These are phyloP conservation scores for Russula virescens DNA, from an alignment of 768 basidiomycete genomes.

Conservation along the genomic window DNA sequence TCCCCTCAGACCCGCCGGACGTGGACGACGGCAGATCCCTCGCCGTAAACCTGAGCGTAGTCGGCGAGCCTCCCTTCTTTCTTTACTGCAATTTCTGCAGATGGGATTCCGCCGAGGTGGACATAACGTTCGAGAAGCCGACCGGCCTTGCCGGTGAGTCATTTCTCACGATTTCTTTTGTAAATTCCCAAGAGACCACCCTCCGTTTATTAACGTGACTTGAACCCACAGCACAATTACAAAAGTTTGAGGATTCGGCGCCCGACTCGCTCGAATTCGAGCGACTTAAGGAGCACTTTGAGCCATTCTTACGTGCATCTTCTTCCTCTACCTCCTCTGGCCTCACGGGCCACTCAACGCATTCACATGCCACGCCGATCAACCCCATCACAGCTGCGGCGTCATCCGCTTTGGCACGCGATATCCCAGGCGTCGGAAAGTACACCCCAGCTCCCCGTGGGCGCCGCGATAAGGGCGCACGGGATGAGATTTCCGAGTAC, in stretches of 20 bases:
- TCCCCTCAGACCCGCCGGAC: constrained; percentile 80
- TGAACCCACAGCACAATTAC: constrained; percentile 72
- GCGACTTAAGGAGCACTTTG: constrained; percentile 93
- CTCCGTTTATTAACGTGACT: background rate
- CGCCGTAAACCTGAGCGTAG: constrained; percentile 46
- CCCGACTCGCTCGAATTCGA: constrained; percentile 89
- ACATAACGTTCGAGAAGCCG: constrained; percentile 92
- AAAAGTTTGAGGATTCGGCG: constrained; percentile 82
- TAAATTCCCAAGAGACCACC: too few species aligned
- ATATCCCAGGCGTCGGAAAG: constrained; percentile 77
- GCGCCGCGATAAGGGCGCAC: constrained; percentile 55
- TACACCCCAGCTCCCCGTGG: constrained; percentile 57
- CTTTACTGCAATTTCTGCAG: constrained; percentile 88
- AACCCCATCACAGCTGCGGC: constrained; percentile 83
- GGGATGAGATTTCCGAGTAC: constrained; percentile 76
- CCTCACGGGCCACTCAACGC: constrained; percentile 42
- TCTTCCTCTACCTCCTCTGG: constrained; percentile 64
- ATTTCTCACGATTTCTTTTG: background rate
- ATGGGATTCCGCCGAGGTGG: constrained; percentile 92
- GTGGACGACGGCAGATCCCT: constrained; percentile 47
- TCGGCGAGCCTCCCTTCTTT: constrained; percentile 86
- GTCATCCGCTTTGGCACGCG: constrained; percentile 83
- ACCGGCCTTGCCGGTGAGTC: constrained; percentile 85
- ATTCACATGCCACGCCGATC: constrained; percentile 67
- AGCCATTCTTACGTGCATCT: constrained; percentile 85